These are phyloP conservation scores for Penicillium sp. DNA, from an alignment of 2,329 filamentous ascomycete species.

Conservation along the genomic window DNA sequence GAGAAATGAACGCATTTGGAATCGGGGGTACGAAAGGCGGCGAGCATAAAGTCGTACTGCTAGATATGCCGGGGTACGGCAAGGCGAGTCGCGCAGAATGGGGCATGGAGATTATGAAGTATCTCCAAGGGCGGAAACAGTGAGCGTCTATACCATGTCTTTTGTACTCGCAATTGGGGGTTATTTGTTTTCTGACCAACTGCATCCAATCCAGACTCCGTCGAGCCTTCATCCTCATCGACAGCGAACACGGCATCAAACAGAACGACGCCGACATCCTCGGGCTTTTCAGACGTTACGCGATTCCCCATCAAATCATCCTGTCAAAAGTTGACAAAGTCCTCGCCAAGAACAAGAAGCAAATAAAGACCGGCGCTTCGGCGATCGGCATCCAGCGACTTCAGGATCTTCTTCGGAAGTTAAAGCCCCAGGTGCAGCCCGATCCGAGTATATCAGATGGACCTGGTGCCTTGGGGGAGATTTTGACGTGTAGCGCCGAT, in stretches of 20 bases:
- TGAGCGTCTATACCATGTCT: constrained; percentile 33
- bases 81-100: constrained; percentile 62
- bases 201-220: constrained; percentile 47
- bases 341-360: constrained; percentile 39
- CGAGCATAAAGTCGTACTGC: constrained; percentile 56
- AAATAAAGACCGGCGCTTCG: constrained; percentile 35
- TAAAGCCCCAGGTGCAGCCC: constrained; percentile 48
- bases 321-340: constrained; percentile 67
- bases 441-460: constrained; percentile 41
- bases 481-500: constrained; percentile 61
- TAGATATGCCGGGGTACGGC: constrained; percentile 74
- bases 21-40: constrained; percentile 54
- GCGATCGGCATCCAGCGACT: constrained; percentile 37
- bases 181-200: neutral
- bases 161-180: neutral
- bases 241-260: constrained; percentile 66
- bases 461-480: constrained; percentile 56
- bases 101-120: constrained; percentile 70
- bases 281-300: constrained; percentile 55
- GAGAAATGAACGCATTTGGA: constrained; percentile 67
- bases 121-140: constrained; percentile 63
- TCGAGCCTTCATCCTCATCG: constrained; percentile 65
- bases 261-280: constrained; percentile 61
- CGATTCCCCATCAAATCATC: constrained; percentile 65
- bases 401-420: constrained; percentile 40